Evolutionary conservation across 176 grass and related monocot genomes (phyloP), one percentile per base, ranked within the genome.

Genomic region (Juncus inflexus): DNA sequence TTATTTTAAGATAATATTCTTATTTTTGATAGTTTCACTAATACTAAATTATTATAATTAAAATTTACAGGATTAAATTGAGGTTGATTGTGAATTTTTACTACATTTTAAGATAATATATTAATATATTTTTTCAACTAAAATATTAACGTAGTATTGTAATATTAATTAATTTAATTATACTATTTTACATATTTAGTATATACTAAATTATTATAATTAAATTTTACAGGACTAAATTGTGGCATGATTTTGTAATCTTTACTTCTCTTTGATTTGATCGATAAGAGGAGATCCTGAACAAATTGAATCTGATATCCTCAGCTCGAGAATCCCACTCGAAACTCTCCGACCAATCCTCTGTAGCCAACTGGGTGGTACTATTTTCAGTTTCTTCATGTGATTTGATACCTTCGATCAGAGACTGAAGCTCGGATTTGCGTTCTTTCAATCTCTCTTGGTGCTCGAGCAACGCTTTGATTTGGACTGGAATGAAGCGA

Each of bases 211-310:
- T 28, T 28, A 28, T 28, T 28, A 28, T 28, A 28, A 28, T 28
- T 28, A 28, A 28, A 28, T 28, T 28, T 28, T 28, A 47, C 6
- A 9, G 43, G 43, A 47, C 9, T 47, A 9, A 47, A 47, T 47
- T 47, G 4, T 9, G 43, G 43, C 9, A 6, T 47, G 43, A 47
- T 47, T 57, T 51, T 5, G n/a, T 10, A 37, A 62, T 60, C 70
- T 79, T 81, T 88, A 96, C 91, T 77, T 96, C 78, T 71, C 84
- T 70, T 66, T 96, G 91, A 86, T 96, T 96, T 68, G 78, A 64
- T 63, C 91, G 70, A 59, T 90, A 96, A 52, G 77, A 85, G 6
- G 84, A 70, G 58, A 96, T 85, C 37, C 91, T 79, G 83, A 96
- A 90, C 65, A 96, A 12, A 86, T 96, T 88, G 62, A 96, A 90